Conservation (phyloP, 371 early-diverging fungal genomes). For the Zychaea mexicana region DNA sequence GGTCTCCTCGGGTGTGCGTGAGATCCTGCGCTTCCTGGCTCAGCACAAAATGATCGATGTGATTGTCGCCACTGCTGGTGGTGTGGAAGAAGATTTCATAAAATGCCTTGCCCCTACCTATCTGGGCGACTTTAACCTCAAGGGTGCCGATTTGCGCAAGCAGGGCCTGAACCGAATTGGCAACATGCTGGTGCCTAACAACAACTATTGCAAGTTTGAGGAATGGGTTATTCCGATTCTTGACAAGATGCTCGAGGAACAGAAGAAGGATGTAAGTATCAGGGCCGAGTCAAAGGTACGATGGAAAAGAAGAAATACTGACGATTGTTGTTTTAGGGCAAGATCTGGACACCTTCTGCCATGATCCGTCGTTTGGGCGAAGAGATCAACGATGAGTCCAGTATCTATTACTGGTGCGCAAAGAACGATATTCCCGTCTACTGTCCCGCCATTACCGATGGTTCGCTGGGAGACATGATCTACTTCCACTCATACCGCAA, state of each 20-base stretch:
- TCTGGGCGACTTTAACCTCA: constrained; percentile 81
- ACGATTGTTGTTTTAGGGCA: constrained; percentile 40
- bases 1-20: constrained; percentile 97
- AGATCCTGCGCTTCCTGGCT: constrained; percentile 90
- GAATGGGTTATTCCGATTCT: constrained; percentile 97
- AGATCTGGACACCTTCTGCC: constrained; percentile 92
- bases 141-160: constrained; percentile 85
- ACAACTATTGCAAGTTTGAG: constrained; percentile 99
- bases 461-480: constrained; percentile 99
- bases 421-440: constrained; percentile 98
- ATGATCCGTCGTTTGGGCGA: constrained; percentile 96
- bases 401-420: constrained; percentile 94
- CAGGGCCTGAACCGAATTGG: constrained; percentile 98
- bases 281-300: too few relatives aligned
- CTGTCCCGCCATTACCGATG: constrained; percentile 99
- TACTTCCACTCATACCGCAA: constrained; percentile 97
- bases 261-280: constrained; percentile 63
- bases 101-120: constrained; percentile 96
- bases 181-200: constrained; percentile 98
- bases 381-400: constrained; percentile 91
- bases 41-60: constrained; percentile 94
- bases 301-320: not conserved
- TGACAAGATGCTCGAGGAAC: constrained; percentile 92
- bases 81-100: constrained; percentile 99
- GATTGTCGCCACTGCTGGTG: constrained; percentile 97